Conservation (phyloP, 2,329 filamentous ascomycete genomes). For the Phoma sp. region DNA sequence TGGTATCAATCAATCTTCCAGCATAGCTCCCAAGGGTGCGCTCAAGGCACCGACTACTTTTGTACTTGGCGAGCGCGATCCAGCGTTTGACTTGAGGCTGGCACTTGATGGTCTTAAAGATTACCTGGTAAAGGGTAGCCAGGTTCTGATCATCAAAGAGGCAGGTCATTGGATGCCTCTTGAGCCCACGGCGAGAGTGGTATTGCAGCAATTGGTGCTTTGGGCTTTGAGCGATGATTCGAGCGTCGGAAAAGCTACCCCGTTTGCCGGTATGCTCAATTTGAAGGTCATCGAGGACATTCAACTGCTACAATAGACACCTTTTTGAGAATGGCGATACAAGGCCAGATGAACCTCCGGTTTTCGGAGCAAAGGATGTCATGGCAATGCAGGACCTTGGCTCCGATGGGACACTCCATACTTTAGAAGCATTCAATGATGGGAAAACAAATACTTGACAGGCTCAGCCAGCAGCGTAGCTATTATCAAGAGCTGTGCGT, state of each 20-base stretch:
- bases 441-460: no score
- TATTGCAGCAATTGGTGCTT: slow-evolving; percentile 49
- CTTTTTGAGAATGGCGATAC: neutral
- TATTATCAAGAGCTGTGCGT: no score
- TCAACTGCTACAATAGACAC: neutral
- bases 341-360: no score
- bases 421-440: no score
- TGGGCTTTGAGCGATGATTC: slow-evolving; percentile 39
- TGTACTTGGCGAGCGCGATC: slow-evolving; percentile 60
- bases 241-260: slow-evolving; percentile 20
- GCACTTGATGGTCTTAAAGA: slow-evolving; percentile 60
- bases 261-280: slow-evolving; percentile 29
- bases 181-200: slow-evolving; percentile 52
- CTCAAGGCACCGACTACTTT: slow-evolving; percentile 61
- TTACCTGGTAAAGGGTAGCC: slow-evolving; percentile 57
- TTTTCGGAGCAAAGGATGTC: no score
- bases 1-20: slow-evolving; percentile 15
- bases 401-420: no score
- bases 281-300: slow-evolving; percentile 26
- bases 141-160: slow-evolving; percentile 57
- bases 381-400: no score
- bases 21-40: slow-evolving; percentile 48
- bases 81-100: slow-evolving; percentile 57
- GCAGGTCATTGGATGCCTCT: slow-evolving; percentile 61
- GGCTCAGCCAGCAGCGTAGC: no score